A percentile compares a stretch with the other conserved stretches of the same genome.
phyloP scores from a whole-genome alignment of 768 basidiomycete species.

The Lactifluus hygrophoroides region DNA sequence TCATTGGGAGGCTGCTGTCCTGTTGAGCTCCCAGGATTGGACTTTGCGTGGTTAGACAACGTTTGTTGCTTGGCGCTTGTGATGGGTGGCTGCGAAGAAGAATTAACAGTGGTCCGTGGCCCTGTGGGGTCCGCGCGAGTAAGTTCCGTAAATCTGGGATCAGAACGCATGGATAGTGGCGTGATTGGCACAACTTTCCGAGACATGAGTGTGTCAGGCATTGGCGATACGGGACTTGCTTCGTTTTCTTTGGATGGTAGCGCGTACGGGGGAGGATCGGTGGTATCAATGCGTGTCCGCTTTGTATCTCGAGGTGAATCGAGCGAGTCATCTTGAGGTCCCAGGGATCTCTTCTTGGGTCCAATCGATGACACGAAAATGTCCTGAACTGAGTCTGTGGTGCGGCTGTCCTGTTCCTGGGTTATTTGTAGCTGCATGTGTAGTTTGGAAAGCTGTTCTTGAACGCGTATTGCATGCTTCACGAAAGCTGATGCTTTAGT shows the following conservation, averaged over 20 bases:
- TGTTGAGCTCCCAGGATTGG: background rate
- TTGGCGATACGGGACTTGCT: background rate
- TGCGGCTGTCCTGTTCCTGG: background rate
- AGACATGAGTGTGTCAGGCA: background rate
- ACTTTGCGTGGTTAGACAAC: background rate
- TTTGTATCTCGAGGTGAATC: background rate
- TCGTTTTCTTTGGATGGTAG: background rate
- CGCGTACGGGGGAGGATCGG: background rate
- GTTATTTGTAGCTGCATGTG: background rate
- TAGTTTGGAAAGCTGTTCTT: conserved; percentile 5
- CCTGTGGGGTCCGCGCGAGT: background rate
- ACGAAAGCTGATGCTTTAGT: background rate
- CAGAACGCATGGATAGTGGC: background rate
- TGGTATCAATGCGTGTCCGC: background rate
- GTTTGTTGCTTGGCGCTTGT: background rate
- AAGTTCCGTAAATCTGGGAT: background rate
- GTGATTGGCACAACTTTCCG: background rate
- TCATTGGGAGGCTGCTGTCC: background rate
- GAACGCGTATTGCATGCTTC: background rate
- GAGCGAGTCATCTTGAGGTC: background rate
- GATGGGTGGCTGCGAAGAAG: background rate
- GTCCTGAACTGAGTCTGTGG: background rate
- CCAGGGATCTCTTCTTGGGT: background rate
- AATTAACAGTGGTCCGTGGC: background rate
- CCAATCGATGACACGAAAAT: background rate